Evolutionary conservation across 768 basidiomycete species (phyloP), one percentile per base, ranked within the genome.

Genomic region (Mycena polygramma): DNA sequence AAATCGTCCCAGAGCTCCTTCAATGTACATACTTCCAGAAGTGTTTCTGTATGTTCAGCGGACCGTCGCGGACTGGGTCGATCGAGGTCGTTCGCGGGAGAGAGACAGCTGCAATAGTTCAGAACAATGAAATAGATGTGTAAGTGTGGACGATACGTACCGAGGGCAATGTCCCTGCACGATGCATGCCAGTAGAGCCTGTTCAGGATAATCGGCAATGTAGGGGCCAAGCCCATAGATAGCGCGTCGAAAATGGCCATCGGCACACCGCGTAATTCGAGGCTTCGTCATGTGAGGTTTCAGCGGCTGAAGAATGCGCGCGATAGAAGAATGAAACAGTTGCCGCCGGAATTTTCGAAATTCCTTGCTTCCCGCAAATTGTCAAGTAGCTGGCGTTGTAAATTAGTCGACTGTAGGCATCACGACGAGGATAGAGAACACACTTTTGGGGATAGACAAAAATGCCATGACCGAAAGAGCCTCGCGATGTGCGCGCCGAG

Each of bases 1-100:
- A 63, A 79, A 4, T 71, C 49, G 26, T 75, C 68, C 77, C 79
- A 81, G 3, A 81, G 57, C 22, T 61, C 39, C 26, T 61, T 62
- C 24, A 62, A 30, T 10, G 59, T 46, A 13, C 39, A 62, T 1
- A 26, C 57, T 9, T 75, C 53, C 0, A 75, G 24, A 7, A 77
- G 57, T 10, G 46, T 48, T 1, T 74, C 71, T 7, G 69, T 73
- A 20, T 77, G 75, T 37, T 69, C 73, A 11, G 53, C 69, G 24
- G 39, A 68, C 19, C 68, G 66, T 1, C 41, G 68, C 17, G 39
- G 24, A 41, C 61, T 24, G 7, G 52, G 22, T 19, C 26, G 4
- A 39, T 58, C 57, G 35, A 52, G 64, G n/a, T 59, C 39, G 37
- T 58, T 11, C 22, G 67, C 4, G 6, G 37, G 58, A 19, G 45